Conservation (phyloP, 2,329 filamentous ascomycete genomes). For the Trichoderma brevicompactum region DNA sequence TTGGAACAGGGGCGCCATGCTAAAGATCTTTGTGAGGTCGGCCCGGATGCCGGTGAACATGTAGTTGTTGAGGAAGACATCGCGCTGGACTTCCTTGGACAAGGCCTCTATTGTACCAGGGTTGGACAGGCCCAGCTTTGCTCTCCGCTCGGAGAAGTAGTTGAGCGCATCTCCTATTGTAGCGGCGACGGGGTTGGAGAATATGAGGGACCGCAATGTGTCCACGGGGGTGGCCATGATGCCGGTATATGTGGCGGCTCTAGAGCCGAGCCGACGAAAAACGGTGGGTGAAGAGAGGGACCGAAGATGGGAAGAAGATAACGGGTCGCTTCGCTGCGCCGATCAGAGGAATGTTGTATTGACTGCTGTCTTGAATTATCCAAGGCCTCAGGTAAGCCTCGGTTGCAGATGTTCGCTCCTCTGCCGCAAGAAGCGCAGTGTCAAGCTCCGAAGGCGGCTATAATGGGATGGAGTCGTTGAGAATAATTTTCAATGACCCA, state of each 20-base stretch:
- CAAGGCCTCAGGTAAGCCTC: conserved; percentile 23
- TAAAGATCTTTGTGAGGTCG: conserved; percentile 95
- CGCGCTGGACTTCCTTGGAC: conserved; percentile 89
- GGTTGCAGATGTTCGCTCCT: conserved; percentile 22
- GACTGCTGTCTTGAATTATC: background rate
- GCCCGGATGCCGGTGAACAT: conserved; percentile 96
- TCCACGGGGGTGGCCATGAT: conserved; percentile 58
- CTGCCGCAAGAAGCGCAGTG: conserved; percentile 29
- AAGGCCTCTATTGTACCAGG: conserved; percentile 91
- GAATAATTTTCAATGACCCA: conserved; percentile 35
- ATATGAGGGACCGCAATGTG: conserved; percentile 65
- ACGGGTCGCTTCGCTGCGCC: conserved; percentile 23
- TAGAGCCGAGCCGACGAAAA: conserved; percentile 16
- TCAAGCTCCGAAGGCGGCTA: conserved; percentile 31
- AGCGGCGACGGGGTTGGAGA: conserved; percentile 72
- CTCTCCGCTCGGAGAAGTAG: conserved; percentile 83
- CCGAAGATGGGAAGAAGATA: background rate
- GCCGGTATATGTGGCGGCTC: conserved; percentile 36
- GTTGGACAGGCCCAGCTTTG: conserved; percentile 85
- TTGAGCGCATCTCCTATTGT: conserved; percentile 77
- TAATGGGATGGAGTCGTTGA: conserved; percentile 33
- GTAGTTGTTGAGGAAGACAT: conserved; percentile 94
- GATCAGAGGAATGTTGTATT: background rate
- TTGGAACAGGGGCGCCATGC: conserved; percentile 91
- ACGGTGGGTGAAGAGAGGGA: conserved; percentile 14